Evolutionary conservation across 768 basidiomycete genomes (phyloP).

Genomic region (Russula brevipes): DNA sequence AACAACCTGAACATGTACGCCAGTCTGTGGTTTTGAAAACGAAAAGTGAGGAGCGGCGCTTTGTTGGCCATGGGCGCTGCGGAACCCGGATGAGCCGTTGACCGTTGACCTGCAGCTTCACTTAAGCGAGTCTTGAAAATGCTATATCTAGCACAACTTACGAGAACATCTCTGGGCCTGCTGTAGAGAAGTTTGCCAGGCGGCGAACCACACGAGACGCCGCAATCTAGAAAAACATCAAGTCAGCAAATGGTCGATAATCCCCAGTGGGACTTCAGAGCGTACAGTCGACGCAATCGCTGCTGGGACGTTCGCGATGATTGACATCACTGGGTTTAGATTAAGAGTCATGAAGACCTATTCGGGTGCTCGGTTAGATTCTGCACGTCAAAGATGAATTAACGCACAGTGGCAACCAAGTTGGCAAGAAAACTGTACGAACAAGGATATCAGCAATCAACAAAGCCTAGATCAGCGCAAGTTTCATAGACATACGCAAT

Average conservation of each 20-base stretch:
- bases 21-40: slow-evolving; percentile 24
- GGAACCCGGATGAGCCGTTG: slow-evolving; percentile 23
- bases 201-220: slow-evolving; percentile 58
- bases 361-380: slow-evolving; percentile 29
- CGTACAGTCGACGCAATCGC: slow-evolving; percentile 30
- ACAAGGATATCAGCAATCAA: slow-evolving; percentile 28
- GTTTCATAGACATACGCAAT: slow-evolving; percentile 49
- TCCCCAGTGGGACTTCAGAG: background rate
- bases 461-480: slow-evolving; percentile 6
- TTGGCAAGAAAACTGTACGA: slow-evolving; percentile 38
- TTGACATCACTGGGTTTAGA: slow-evolving; percentile 61
- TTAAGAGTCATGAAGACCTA: slow-evolving; percentile 63
- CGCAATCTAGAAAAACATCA: slow-evolving; percentile 41
- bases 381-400: background rate
- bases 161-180: slow-evolving; percentile 32
- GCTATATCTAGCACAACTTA: background rate
- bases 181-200: slow-evolving; percentile 44
- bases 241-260: background rate
- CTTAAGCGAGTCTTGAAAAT: slow-evolving; percentile 25
- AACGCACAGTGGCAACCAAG: slow-evolving; percentile 35
- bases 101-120: slow-evolving; percentile 22
- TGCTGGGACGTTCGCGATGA: slow-evolving; percentile 63
- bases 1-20: slow-evolving; percentile 36
- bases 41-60: slow-evolving; percentile 13
- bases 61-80: slow-evolving; percentile 10